Evolutionary conservation across 2,329 filamentous ascomycete genomes (phyloP).

Genomic region (Aspergillus unguis): DNA sequence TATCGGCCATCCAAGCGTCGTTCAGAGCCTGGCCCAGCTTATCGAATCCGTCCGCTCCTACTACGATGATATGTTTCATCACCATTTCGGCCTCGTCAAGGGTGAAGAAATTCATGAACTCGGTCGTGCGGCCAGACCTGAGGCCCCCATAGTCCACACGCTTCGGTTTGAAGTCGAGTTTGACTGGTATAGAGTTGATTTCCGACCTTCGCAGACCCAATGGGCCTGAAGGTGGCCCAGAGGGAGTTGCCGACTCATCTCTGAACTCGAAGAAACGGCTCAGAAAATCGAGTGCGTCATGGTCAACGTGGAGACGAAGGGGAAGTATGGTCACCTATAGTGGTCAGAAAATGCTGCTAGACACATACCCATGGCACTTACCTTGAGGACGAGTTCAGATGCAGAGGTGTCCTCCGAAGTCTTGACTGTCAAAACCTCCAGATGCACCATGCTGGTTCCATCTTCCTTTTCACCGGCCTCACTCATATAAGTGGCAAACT

Average conservation of each 20-base stretch:
- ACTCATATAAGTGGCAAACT: conserved; percentile 91
- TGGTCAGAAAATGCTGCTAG: background rate
- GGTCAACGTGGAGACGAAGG: conserved; percentile 87
- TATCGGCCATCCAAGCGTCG: conserved; percentile 94
- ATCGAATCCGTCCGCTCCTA: conserved; percentile 88
- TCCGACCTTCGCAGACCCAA: conserved; percentile 90
- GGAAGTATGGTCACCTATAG: conserved; percentile 68
- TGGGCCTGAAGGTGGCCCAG: conserved; percentile 63
- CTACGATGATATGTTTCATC: conserved; percentile 84
- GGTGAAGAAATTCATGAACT: conserved; percentile 98
- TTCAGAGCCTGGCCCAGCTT: conserved; percentile 85
- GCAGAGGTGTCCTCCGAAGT: conserved; percentile 77
- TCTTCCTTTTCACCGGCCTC: conserved; percentile 84
- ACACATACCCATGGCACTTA: conserved; percentile 25
- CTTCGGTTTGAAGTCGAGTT: conserved; percentile 96
- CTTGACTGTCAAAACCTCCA: conserved; percentile 83
- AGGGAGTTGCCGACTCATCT: conserved; percentile 59
- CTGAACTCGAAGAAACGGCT: conserved; percentile 98
- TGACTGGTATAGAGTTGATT: conserved; percentile 76
- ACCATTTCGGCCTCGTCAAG: conserved; percentile 85
- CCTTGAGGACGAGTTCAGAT: conserved; percentile 81
- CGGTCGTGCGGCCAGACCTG: conserved; percentile 87
- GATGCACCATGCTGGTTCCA: conserved; percentile 81
- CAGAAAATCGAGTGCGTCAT: conserved; percentile 95
- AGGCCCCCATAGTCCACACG: conserved; percentile 93